These are phyloP conservation scores for Aspergillus sp. DNA, from an alignment of 2,329 filamentous ascomycete genomes.

Conservation along the genomic window DNA sequence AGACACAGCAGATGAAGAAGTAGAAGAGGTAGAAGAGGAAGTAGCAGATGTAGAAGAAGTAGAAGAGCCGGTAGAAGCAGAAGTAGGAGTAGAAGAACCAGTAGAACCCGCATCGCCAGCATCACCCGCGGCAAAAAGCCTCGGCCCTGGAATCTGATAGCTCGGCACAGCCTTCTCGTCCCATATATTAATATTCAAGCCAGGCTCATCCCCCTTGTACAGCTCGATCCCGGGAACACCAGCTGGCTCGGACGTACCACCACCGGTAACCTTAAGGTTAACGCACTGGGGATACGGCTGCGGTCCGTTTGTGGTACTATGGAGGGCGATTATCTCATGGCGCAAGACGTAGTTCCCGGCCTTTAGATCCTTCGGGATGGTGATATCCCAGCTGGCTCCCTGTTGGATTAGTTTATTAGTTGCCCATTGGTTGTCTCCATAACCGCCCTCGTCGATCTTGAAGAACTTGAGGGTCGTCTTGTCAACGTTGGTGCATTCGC, in stretches of 20 bases:
- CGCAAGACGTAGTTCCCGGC: slow-evolving; percentile 52
- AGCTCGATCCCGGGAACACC: slow-evolving; percentile 52
- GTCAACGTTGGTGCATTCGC: slow-evolving; percentile 53
- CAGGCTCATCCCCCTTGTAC: slow-evolving; percentile 55
- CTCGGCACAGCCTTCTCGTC: no score
- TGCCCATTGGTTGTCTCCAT: slow-evolving; percentile 52
- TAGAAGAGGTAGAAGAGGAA: no score
- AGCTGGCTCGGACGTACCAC: slow-evolving; percentile 42
- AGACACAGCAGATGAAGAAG: no score
- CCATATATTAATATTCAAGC: slow-evolving; percentile 60
- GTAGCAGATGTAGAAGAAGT: no score
- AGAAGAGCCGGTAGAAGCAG: no score
- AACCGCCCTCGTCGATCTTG: slow-evolving; percentile 60
- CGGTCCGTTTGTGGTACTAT: slow-evolving; percentile 39
- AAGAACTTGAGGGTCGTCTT: slow-evolving; percentile 55
- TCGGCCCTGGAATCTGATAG: no score
- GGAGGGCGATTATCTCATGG: slow-evolving; percentile 53
- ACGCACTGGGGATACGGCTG: slow-evolving; percentile 57
- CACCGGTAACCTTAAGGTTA: slow-evolving; percentile 58
- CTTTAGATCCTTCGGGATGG: slow-evolving; percentile 44
- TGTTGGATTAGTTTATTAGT: slow-evolving; percentile 53
- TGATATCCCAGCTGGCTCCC: slow-evolving; percentile 42
- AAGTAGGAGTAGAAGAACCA: no score
- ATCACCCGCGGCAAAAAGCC: no score
- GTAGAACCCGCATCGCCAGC: no score